Base-by-base conservation (phyloP, 805 yeast genomes). In the Saccharomycopsis sp. region DNA sequence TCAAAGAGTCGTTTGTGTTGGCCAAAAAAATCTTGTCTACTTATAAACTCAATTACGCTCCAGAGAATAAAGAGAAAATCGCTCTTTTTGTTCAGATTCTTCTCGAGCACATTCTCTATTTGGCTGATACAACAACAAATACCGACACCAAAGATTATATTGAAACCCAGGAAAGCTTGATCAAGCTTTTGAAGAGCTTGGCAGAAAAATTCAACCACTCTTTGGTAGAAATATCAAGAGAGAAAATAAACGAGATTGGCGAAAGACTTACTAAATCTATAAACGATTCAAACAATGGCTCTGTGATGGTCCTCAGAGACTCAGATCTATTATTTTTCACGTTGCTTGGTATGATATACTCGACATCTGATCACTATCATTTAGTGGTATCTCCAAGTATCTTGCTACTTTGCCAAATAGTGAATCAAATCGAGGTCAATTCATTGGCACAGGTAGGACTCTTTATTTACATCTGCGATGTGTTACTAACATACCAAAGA, bases 331-430 rank as follows among this genome's bases (percentile, higher is more conserved):
- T 89, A 3, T 81, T 87, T 60, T 88, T 86, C 66, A 76, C 84
- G 0, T 65, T 90, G 3, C 77, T 92, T 58, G 97, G 97, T 3
- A 75, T 79, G 56, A 69, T 91, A 2, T 94, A 87, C 68, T 92
- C 99, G 0, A 90, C 97, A 0, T 94, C 99, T 0, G 99, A 94
- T 75, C 92, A 90, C 68, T 93, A 88, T 72, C 99, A 94, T 75
- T 77, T 91, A 60, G 87, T 94, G 9, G 92, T 85, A 2, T 92
- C 97, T 0, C 97, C 97, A 2, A 79, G 93, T 1, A 74, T 82
- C 34, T 79, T 94, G 38, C 72, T 89, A 47, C 82, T 90, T 75
- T 81, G 86, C 54, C 93, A 89, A 70, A 75, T 82, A 14, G 72
- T 93, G 57, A 83, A 85, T 56, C 82, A 80, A 64, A 65, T 80